Evolutionary conservation across 805 yeast genomes (phyloP).

Genomic region (Aciculoconidium aculeatum): DNA sequence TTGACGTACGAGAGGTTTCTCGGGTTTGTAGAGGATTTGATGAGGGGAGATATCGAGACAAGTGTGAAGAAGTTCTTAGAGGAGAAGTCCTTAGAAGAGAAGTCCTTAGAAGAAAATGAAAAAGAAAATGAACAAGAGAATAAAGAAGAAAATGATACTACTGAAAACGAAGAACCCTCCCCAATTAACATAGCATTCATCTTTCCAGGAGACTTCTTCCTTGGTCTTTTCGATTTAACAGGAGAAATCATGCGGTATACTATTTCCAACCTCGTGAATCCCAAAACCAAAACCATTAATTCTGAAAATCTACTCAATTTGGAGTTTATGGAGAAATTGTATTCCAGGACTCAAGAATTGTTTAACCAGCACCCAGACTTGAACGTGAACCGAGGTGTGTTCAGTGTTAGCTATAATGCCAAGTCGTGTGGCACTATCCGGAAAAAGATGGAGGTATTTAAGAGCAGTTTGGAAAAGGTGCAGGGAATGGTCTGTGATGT

Average conservation of each 20-base stretch:
- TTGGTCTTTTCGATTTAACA: constrained; percentile 37
- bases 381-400: constrained; percentile 13
- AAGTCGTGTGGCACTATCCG: constrained; percentile 10
- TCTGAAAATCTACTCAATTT: constrained; percentile 10
- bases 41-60: background rate
- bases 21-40: constrained; percentile 2
- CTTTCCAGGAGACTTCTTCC: constrained; percentile 25
- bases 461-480: constrained; percentile 18
- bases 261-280: constrained; percentile 19
- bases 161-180: background rate
- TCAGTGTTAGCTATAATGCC: constrained; percentile 9
- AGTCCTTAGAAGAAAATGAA: background rate
- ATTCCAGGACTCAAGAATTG: constrained; percentile 9
- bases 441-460: constrained; percentile 19
- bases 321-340: constrained; percentile 13
- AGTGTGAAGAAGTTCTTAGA: background rate
- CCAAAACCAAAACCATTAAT: constrained; percentile 9
- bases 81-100: background rate
- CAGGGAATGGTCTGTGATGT: constrained; percentile 17
- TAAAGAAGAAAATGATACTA: constrained; percentile 1
- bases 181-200: constrained; percentile 7
- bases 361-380: constrained; percentile 14
- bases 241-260: constrained; percentile 39
- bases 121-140: background rate
- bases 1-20: constrained; percentile 11